Evolutionary conservation across 2,329 filamentous ascomycete genomes (phyloP).

Genomic region (Daldinia sp.): DNA sequence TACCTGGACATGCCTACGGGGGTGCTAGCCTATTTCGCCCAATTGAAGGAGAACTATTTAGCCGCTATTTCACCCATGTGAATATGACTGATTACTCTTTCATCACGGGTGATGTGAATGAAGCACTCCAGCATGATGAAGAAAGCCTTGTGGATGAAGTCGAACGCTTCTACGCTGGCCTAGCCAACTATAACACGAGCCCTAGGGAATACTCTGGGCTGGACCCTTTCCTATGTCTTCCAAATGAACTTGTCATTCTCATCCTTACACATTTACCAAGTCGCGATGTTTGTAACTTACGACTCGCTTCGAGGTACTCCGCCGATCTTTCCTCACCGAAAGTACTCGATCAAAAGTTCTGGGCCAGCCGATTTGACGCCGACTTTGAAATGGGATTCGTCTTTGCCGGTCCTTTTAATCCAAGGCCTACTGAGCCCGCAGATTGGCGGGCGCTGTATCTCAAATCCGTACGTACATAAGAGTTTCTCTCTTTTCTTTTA

Average conservation of each 20-base stretch:
- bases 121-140: constrained; percentile 30
- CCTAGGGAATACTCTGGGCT: not conserved
- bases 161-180: not conserved
- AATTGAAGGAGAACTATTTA: not conserved
- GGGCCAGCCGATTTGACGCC: constrained; percentile 35
- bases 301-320: constrained; percentile 34
- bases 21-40: not conserved
- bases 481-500: not conserved
- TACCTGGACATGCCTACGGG: not conserved
- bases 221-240: constrained; percentile 32
- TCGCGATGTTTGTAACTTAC: constrained; percentile 26
- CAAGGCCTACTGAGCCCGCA: constrained; percentile 18
- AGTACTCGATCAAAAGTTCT: constrained; percentile 34
- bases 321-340: constrained; percentile 23
- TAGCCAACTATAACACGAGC: not conserved
- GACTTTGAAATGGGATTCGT: constrained; percentile 37
- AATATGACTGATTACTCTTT: constrained; percentile 25
- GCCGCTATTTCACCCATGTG: constrained; percentile 14
- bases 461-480: constrained; percentile 15
- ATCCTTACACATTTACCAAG: constrained; percentile 31
- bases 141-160: not conserved
- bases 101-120: constrained; percentile 27
- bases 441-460: constrained; percentile 38
- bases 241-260: constrained; percentile 35
- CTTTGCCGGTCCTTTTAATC: constrained; percentile 28